Percentiles rank a stretch among this genome's conserved stretches.
Conservation (phyloP, 441 rosid genomes). For the Metrosideros polymorpha region DNA sequence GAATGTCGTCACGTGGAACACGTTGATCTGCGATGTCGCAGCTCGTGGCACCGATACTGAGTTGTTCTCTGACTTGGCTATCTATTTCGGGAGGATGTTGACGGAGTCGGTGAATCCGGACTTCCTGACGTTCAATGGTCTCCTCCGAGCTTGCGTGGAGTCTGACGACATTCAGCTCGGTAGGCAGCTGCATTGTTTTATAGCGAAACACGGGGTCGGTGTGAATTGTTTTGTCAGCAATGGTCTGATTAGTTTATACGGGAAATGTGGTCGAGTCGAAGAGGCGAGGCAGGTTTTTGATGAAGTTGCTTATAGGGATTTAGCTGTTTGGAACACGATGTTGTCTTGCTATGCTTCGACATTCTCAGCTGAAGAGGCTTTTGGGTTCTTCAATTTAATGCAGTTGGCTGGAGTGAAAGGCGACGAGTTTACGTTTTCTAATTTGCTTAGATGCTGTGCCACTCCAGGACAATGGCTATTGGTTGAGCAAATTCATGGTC, state of each 20-base stretch:
- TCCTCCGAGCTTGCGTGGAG: slow-evolving; percentile 40
- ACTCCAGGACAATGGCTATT: slow-evolving; percentile 16
- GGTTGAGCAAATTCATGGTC: slow-evolving; percentile 48
- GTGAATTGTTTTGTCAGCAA: slow-evolving; percentile 26
- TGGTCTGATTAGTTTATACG: slow-evolving; percentile 50
- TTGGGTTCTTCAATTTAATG: slow-evolving; percentile 31
- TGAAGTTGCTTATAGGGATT: slow-evolving; percentile 26
- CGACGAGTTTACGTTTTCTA: slow-evolving; percentile 51
- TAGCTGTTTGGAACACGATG: slow-evolving; percentile 55
- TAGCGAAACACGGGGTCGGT: slow-evolving; percentile 37
- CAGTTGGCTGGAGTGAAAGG: slow-evolving; percentile 16
- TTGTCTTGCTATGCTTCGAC: slow-evolving; percentile 42
- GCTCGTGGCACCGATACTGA: background rate
- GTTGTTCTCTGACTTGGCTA: slow-evolving; percentile 9
- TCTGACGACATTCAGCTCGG: slow-evolving; percentile 26
- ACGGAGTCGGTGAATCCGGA: slow-evolving; percentile 23
- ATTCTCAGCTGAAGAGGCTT: slow-evolving; percentile 31
- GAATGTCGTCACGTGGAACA: slow-evolving; percentile 61
- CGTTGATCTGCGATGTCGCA: slow-evolving; percentile 35
- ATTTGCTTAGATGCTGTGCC: slow-evolving; percentile 37
- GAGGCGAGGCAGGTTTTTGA: slow-evolving; percentile 41
- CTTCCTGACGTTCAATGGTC: slow-evolving; percentile 38
- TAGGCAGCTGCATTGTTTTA: slow-evolving; percentile 37
- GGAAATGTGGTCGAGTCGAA: slow-evolving; percentile 42
- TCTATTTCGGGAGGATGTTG: slow-evolving; percentile 35